Evolutionary conservation across 768 basidiomycete species (phyloP), one percentile per base, ranked within the genome.

Genomic region (Filobasidium wieringae): DNA sequence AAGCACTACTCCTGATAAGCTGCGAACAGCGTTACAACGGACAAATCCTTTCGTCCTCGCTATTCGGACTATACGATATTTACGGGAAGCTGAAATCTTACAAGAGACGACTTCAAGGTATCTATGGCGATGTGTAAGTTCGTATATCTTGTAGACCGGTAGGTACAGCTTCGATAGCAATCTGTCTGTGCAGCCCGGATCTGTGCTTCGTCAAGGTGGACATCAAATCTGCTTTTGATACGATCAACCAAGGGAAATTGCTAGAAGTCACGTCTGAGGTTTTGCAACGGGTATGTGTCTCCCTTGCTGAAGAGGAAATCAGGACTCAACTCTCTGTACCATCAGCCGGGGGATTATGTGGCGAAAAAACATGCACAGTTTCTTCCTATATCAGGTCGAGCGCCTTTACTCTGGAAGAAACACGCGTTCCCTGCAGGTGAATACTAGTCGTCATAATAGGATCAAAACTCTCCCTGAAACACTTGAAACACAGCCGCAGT

Each of bases 151-250:
- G 24, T 19, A 19, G 19, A 17, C 19, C 9, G 1, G 50, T 14
- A 63, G 15, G 60, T 41, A 37, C 55, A 39, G n/a, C n/a, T n/a
- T 53, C 41, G 24, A 52, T 24, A 22, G 17, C 43, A 17, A 19
- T 24, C 24, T 4, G 31, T 22, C 36, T 3, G 9, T 27, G 7
- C 52, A 93, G 92, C 34, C 89, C 92, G 0, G 83, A 83, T 62
- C 73, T 97, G 6, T 97, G 91, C 73, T 93, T 99, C 66, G 92
- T 91, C 51, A 99, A 99, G 72, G 82, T 95, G 26, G 95, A 99
- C 68, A 90, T 97, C 17, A 86, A 86, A 60, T 85, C 93, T 7
- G 95, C 91, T 65, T 99, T 96, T 77, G 95, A 99, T 74, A 89
- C 87, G 0, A 97, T 97, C 58, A 84, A 89, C 32, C 95, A 97